Evolutionary conservation across 371 early-diverging fungal genomes (phyloP), one percentile per base, ranked within the genome.

Genomic region (Actinomortierella ambigua): DNA sequence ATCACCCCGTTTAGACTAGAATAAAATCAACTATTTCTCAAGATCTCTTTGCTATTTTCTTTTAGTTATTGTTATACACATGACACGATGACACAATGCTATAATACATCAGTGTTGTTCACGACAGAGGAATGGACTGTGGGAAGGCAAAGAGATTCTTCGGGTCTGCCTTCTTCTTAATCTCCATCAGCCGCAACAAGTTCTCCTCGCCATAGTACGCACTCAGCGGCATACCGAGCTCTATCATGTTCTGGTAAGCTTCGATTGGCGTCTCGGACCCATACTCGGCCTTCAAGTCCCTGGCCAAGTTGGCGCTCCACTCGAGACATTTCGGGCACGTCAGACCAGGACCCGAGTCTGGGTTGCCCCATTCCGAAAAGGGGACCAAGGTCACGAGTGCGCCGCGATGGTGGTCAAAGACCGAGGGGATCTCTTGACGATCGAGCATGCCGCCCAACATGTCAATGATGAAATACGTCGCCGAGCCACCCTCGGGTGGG

Each of bases 211-310:
- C 65, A 50, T 66, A 73, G 9, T 52, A 48, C 0, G 55, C 23
- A 42, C 55, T 55, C 4, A 34, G 34, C 14, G 73, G 73, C 18
- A 76, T 60, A 3, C 28, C 65, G 20, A 60, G 8, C 48, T 76
- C 77, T 24, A 76, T 76, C 26, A 70, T 70, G 50, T 76, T 76
- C 34, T 76, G 77, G 53, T 76, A 76, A 9, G 71, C 77, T 17
- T 67, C 63, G 17, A 70, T 43, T 13, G 57, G 24, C 3, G 15
- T 29, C 23, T 34, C 53, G 13, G 56, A 53, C 13, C 24, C 65
- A 56, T 50, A 70, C 23, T 65, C 71, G 26, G 34, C 62, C 48
- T 65, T 24, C 50, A 70, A 58, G 49, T 66, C 77, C 34, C 11
- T 34, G 22, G 63, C 57, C 18, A 57, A 57, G 20, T n/a, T 20